phyloP scores from a whole-genome alignment of 2,329 filamentous ascomycete species.

The Colletotrichum shisoi region DNA sequence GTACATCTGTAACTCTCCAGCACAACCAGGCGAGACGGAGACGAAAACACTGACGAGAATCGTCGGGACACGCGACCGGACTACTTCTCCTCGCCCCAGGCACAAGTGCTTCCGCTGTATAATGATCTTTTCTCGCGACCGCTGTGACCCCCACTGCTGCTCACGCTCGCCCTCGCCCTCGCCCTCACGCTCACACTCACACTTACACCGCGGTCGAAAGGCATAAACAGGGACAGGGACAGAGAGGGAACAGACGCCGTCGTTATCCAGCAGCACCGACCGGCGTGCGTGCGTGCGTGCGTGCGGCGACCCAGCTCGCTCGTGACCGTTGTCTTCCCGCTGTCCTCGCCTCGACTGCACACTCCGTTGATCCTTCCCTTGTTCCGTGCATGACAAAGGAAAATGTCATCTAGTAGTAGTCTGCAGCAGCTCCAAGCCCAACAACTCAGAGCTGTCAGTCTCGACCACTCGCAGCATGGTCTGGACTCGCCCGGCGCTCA shows the following conservation, averaged over 20 bases:
- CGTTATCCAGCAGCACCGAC: slow-evolving; percentile 27
- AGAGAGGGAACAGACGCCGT: slow-evolving; percentile 23
- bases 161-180: background rate
- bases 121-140: slow-evolving; percentile 21
- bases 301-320: slow-evolving; percentile 34
- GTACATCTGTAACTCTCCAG: background rate
- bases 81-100: slow-evolving; percentile 12
- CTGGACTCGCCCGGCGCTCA: slow-evolving; percentile 37
- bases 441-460: slow-evolving; percentile 48
- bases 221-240: slow-evolving; percentile 32
- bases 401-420: slow-evolving; percentile 53
- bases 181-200: slow-evolving; percentile 7
- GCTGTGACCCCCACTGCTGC: slow-evolving; percentile 26
- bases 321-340: slow-evolving; percentile 26
- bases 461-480: slow-evolving; percentile 47
- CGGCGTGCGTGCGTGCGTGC: background rate
- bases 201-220: slow-evolving; percentile 35
- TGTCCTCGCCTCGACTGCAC: slow-evolving; percentile 29
- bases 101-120: slow-evolving; percentile 14
- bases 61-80: slow-evolving; percentile 22
- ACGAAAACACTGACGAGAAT: background rate
- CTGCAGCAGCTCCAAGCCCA: slow-evolving; percentile 47
- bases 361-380: slow-evolving; percentile 44
- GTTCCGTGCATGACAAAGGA: slow-evolving; percentile 42
- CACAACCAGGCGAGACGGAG: slow-evolving; percentile 7